Evolutionary conservation across 1,284 basidiomycete genomes (phyloP).

Genomic region (Peniophora sp.): DNA sequence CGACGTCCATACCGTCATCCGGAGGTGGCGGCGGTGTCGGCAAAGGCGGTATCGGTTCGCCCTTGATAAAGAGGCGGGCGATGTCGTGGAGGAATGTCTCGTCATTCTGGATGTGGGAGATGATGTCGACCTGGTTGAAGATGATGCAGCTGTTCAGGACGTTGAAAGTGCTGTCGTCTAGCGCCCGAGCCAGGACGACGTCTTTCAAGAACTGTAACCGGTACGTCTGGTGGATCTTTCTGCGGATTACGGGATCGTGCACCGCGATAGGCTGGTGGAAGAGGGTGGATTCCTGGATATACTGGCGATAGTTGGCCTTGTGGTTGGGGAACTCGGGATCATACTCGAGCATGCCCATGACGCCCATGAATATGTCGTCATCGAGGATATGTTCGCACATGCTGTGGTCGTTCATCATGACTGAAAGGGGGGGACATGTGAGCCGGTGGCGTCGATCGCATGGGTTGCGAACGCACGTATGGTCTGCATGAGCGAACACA

Average conservation of each 20-base stretch:
- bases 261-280: slow-evolving; percentile 87
- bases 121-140: slow-evolving; percentile 99
- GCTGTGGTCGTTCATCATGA: slow-evolving; percentile 91
- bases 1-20: slow-evolving; percentile 31
- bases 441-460: too few relatives aligned
- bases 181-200: slow-evolving; percentile 88
- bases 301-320: slow-evolving; percentile 95
- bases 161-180: slow-evolving; percentile 96
- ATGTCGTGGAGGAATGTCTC: slow-evolving; percentile 71
- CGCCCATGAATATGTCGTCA: slow-evolving; percentile 88
- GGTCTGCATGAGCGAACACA: slow-evolving; percentile 92
- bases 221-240: slow-evolving; percentile 95
- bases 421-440: slow-evolving; percentile 33
- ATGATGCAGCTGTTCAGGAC: slow-evolving; percentile 96
- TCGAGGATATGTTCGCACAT: slow-evolving; percentile 94
- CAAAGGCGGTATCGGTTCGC: slow-evolving; percentile 13
- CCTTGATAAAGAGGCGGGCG: slow-evolving; percentile 69
- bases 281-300: slow-evolving; percentile 72
- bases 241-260: slow-evolving; percentile 62
- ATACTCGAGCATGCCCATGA: slow-evolving; percentile 96
- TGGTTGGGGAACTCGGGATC: slow-evolving; percentile 93
- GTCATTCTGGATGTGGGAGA: slow-evolving; percentile 81
- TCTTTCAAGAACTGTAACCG: slow-evolving; percentile 96
- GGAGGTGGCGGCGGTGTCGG: slow-evolving; percentile 8
- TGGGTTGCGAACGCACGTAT: slow-evolving; percentile 60